A percentile compares a stretch with the other conserved stretches of the same genome.
These are phyloP conservation scores for Quillaja saponaria DNA, from an alignment of 306 rosid genomes.

Conservation along the genomic window DNA sequence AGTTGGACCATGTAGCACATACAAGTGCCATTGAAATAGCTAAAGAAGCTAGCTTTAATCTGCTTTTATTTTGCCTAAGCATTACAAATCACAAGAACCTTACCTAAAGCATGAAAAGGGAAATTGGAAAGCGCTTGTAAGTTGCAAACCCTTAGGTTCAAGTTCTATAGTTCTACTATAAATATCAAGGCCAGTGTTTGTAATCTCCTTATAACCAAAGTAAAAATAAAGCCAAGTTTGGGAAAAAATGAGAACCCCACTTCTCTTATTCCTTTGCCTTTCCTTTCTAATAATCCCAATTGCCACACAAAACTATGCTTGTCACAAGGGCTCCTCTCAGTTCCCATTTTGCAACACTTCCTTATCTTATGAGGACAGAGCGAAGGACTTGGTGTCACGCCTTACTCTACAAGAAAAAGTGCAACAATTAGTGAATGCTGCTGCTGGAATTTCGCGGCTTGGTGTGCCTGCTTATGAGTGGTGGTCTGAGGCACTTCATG, in stretches of 20 bases:
- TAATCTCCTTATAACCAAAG: background rate
- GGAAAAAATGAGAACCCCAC: slow-evolving; percentile 38
- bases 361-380: slow-evolving; percentile 43
- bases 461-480: slow-evolving; percentile 73
- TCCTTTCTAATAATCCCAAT: slow-evolving; percentile 29
- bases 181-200: slow-evolving; percentile 23
- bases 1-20: slow-evolving; percentile 35
- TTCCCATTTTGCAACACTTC: slow-evolving; percentile 65
- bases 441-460: slow-evolving; percentile 49
- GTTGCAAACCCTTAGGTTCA: background rate
- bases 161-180: slow-evolving; percentile 34
- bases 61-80: slow-evolving; percentile 52
- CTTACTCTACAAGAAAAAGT: slow-evolving; percentile 62
- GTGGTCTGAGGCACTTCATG: slow-evolving; percentile 90
- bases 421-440: slow-evolving; percentile 45
- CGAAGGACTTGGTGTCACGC: slow-evolving; percentile 58
- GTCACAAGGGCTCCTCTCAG: slow-evolving; percentile 39
- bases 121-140: background rate
- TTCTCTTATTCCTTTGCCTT: slow-evolving; percentile 28
- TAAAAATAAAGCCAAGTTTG: background rate
- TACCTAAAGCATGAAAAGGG: slow-evolving; percentile 21
- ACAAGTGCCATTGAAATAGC: slow-evolving; percentile 18
- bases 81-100: slow-evolving; percentile 52
- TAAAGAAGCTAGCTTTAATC: too few species aligned
- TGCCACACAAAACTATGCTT: slow-evolving; percentile 56